Evolutionary conservation across 2,329 filamentous ascomycete genomes (phyloP).

Genomic region (Sclerotinia nivalis): DNA sequence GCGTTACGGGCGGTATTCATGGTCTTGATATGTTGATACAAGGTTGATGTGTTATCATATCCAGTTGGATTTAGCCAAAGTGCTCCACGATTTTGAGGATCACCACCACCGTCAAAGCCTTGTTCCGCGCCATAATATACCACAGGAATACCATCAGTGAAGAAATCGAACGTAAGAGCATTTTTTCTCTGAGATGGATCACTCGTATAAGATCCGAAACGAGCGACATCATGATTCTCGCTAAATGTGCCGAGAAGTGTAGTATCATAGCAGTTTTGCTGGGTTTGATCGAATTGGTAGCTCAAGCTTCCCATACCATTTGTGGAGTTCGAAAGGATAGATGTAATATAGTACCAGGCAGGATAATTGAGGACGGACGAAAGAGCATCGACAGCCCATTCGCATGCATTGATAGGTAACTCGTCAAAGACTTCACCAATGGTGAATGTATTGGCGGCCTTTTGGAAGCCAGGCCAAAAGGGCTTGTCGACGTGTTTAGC

Average conservation of each 20-base stretch:
- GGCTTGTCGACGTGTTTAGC: conserved; percentile 48
- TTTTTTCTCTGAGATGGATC: conserved; percentile 46
- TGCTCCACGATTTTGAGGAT: conserved; percentile 48
- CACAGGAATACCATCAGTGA: conserved; percentile 53
- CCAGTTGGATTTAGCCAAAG: conserved; percentile 44
- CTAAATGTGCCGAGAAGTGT: conserved; percentile 44
- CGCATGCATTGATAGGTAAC: conserved; percentile 48
- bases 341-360: conserved; percentile 45
- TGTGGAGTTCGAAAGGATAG: conserved; percentile 41
- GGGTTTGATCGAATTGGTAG: conserved; percentile 37
- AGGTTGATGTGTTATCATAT: conserved; percentile 42
- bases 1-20: conserved; percentile 49
- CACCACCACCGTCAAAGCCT: conserved; percentile 44
- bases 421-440: conserved; percentile 62
- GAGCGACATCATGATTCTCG: conserved; percentile 48
- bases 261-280: conserved; percentile 42
- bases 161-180: conserved; percentile 49
- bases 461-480: conserved; percentile 57
- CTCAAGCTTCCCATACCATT: conserved; percentile 34
- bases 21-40: conserved; percentile 45
- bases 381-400: conserved; percentile 24
- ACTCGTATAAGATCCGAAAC: conserved; percentile 41
- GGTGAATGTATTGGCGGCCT: conserved; percentile 56
- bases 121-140: conserved; percentile 56
- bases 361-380: conserved; percentile 35